A percentile compares a stretch with the other conserved stretches of the same genome.
Conservation (phyloP, 495 filamentous ascomycete genomes). For the Neurospora sp. region DNA sequence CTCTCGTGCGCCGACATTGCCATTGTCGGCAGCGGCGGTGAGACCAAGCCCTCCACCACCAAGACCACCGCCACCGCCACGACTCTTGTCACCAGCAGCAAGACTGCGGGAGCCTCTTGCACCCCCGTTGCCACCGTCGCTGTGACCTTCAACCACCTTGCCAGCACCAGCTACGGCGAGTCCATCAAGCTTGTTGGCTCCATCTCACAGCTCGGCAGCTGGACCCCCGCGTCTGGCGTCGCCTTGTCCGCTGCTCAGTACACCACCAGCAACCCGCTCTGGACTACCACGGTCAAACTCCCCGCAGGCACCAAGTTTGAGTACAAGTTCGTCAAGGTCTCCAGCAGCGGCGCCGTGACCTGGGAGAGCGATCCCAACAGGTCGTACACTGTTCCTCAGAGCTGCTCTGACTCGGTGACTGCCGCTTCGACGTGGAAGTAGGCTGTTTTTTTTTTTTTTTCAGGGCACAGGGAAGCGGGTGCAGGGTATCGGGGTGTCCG, state of each 20-base stretch:
- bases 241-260: conserved; percentile 46
- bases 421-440: conserved; percentile 4
- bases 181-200: conserved; percentile 50
- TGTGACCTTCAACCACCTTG: conserved; percentile 48
- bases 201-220: conserved; percentile 44
- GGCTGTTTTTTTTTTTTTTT: neutral
- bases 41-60: neutral
- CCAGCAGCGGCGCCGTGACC: conserved; percentile 39
- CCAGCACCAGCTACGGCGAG: conserved; percentile 45
- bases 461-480: neutral
- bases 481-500: neutral
- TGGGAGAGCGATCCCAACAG: conserved; percentile 62
- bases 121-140: conserved; percentile 36
- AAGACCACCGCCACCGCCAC: conserved; percentile 2
- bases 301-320: conserved; percentile 44
- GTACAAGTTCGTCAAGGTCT: conserved; percentile 61
- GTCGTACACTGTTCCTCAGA: conserved; percentile 43
- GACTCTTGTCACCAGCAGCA: conserved; percentile 23
- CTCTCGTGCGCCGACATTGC: conserved; percentile 46
- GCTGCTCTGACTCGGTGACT: conserved; percentile 36
- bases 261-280: conserved; percentile 44
- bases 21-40: conserved; percentile 16
- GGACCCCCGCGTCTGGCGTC: conserved; percentile 39
- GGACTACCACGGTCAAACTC: conserved; percentile 42
- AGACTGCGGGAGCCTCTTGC: conserved; percentile 24